Conservation (phyloP, 108 stramenopile genomes). For the Mediolabrus comicus region DNA sequence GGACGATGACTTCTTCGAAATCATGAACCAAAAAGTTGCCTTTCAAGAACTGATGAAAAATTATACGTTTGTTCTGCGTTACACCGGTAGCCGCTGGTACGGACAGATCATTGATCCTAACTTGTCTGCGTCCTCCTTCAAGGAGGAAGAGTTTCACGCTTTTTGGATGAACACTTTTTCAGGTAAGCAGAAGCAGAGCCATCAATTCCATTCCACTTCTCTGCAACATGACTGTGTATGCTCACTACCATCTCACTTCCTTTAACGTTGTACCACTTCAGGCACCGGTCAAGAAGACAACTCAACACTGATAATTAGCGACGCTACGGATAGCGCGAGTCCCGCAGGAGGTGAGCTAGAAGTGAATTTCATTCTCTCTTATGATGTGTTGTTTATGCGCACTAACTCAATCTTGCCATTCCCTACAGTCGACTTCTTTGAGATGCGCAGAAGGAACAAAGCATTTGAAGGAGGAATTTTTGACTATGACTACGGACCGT, state of each 20-base stretch:
- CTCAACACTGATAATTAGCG: constrained; percentile 1
- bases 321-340: not conserved
- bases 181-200: no score
- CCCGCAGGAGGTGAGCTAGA: no score
- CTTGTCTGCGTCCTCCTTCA: not conserved
- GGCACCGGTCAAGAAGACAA: not conserved
- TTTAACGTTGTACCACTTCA: no score
- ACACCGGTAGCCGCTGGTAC: constrained; percentile 38
- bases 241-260: no score
- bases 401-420: no score
- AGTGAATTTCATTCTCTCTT: no score
- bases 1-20: constrained; percentile 42
- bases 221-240: no score
- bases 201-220: no score
- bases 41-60: constrained; percentile 39
- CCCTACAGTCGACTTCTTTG: constrained; percentile 9
- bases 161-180: constrained; percentile 1
- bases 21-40: not conserved
- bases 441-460: constrained; percentile 3
- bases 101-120: not conserved
- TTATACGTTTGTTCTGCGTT: constrained; percentile 32
- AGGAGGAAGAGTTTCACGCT: constrained; percentile 3
- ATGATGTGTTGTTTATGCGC: no score
- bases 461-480: not conserved
- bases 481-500: constrained; percentile 15